Base-by-base conservation (phyloP, 768 basidiomycete genomes). In the Mycena alexandri region DNA sequence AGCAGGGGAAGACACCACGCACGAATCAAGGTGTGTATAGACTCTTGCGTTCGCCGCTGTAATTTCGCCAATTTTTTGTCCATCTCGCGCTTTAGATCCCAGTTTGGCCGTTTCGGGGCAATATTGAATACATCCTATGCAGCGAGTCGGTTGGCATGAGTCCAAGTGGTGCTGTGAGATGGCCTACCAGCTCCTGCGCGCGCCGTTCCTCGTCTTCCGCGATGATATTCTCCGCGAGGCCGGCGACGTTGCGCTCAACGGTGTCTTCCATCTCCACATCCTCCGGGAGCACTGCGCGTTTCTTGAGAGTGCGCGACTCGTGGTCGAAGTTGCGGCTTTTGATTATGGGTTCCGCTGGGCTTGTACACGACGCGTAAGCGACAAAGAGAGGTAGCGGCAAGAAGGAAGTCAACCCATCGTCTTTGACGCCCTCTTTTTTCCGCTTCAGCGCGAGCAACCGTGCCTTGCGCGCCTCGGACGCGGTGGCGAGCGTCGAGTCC, bases 61-160 rank as follows among this genome's bases (percentile, higher is more conserved):
- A 99, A 83, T 75, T 90, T 96, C 10, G 90, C 86, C 52, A 95
- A 79, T 77, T 94, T 95, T 82, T 92, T 94, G 63, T 96, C 94
- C 81, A 96, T 89, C 73, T 98, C 95, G 63, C 95, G 89, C 78
- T 96, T 96, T 73, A 98, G 83, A 77, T 97, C 95, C 96, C 95
- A 97, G 79, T 97, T 99, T 12, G 94, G 91, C 52, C 96, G 87
- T 85, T 96, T 98, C 5, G 98, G 98, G 24, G 96, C 96, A 72
- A 99, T 99, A 76, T 98, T 99, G 77, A 98, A 94, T 50, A 98
- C 84, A 76, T 97, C 94, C 96, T 97, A 75, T 36, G 77, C 54
- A 38, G 52, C 41, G 24, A 69, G 58, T 54, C 41, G 47, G 56
- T 47, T 25, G 34, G 46, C 34, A 42, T 29, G 43, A 58, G n/a